phyloP scores from a whole-genome alignment of 2,329 filamentous ascomycete genomes.

The Ampelomyces quisqualis region DNA sequence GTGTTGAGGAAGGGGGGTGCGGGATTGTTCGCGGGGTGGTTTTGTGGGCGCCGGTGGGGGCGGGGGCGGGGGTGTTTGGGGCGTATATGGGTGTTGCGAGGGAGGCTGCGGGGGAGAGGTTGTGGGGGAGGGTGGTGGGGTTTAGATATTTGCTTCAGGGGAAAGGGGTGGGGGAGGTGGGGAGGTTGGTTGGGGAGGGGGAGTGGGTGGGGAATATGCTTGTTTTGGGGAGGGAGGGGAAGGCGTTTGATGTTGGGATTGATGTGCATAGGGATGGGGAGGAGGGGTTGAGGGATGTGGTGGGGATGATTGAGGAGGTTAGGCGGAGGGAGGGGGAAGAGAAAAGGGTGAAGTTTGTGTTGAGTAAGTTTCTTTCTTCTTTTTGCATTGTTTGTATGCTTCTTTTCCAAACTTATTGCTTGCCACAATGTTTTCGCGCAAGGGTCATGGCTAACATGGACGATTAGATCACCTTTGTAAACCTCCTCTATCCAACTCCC shows the following conservation, averaged over 20 bases:
- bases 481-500: conserved; percentile 64
- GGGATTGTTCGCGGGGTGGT: not conserved
- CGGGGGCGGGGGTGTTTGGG: conserved; percentile 58
- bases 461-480: conserved; percentile 82
- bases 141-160: conserved; percentile 79
- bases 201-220: conserved; percentile 54
- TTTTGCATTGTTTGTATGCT: not conserved
- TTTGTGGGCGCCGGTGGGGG: conserved; percentile 39
- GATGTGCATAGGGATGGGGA: conserved; percentile 76
- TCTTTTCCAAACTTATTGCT: too few species aligned
- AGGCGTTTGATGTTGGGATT: conserved; percentile 78
- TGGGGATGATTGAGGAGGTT: conserved; percentile 49
- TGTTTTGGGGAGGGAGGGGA: conserved; percentile 61
- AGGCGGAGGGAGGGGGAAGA: conserved; percentile 47
- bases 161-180: conserved; percentile 41
- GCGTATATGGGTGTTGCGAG: conserved; percentile 65
- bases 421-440: too few species aligned
- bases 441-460: not conserved
- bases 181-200: conserved; percentile 35
- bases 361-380: conserved; percentile 54
- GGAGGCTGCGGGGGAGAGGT: conserved; percentile 59
- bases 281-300: conserved; percentile 52
- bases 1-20: conserved; percentile 65
- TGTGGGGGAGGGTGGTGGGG: conserved; percentile 70
- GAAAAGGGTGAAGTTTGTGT: conserved; percentile 59